Percentiles rank a stretch among this genome's conserved stretches.
phyloP scores from a whole-genome alignment of 257 asterid species.

The Eucommia ulmoides region DNA sequence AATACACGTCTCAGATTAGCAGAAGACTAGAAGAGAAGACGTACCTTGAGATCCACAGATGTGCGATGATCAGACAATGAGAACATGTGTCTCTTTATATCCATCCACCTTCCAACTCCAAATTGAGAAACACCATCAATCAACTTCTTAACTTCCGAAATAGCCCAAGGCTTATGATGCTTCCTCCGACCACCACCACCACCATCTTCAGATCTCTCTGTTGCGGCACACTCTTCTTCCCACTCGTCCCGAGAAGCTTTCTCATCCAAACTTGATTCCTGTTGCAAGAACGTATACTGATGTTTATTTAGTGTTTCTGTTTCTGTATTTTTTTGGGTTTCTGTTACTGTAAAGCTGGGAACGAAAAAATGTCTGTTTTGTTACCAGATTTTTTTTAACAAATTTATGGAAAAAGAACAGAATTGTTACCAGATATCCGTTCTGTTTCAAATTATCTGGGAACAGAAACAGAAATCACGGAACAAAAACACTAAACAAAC shows the following conservation, averaged over 20 bases:
- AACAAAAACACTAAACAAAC: too few species aligned
- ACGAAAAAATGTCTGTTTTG: too few species aligned
- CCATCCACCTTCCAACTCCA: slow-evolving; percentile 96
- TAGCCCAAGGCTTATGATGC: slow-evolving; percentile 81
- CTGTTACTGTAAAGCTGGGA: too few species aligned
- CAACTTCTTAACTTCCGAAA: slow-evolving; percentile 65
- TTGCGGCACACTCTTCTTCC: slow-evolving; percentile 6
- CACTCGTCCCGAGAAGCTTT: not conserved
- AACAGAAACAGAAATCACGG: too few species aligned
- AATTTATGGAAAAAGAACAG: too few species aligned
- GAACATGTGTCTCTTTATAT: slow-evolving; percentile 69
- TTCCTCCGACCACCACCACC: slow-evolving; percentile 46
- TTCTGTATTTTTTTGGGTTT: too few species aligned
- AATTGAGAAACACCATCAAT: slow-evolving; percentile 82
- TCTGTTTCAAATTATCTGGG: too few species aligned
- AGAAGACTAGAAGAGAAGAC: not conserved
- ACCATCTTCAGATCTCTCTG: slow-evolving; percentile 28
- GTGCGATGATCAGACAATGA: slow-evolving; percentile 76
- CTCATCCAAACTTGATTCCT: too few species aligned
- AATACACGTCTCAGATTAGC: not conserved
- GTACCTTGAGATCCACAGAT: slow-evolving; percentile 89
- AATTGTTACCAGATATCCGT: too few species aligned
- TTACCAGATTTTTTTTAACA: too few species aligned
- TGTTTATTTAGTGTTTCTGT: too few species aligned
- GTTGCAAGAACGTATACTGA: too few species aligned